Conservation (phyloP, 495 filamentous ascomycete genomes). For the Neurospora sp. region DNA sequence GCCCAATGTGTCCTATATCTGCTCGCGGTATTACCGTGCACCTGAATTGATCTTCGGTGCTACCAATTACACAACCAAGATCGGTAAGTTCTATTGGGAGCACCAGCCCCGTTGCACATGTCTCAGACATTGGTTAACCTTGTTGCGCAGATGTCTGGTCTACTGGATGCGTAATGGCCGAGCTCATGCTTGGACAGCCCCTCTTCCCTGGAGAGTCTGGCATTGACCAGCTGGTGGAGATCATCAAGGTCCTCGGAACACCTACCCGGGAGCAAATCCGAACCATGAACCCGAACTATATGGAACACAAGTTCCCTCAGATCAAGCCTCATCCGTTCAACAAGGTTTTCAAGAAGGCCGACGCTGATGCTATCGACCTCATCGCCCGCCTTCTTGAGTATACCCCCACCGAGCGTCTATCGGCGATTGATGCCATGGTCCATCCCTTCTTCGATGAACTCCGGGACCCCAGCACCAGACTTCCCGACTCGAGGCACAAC, state of each 20-base stretch:
- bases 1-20: conserved; percentile 99
- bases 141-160: conserved; percentile 86
- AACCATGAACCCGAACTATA: conserved; percentile 99
- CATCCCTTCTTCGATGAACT: conserved; percentile 99
- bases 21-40: conserved; percentile 96
- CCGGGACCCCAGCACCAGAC: conserved; percentile 71
- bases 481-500: conserved; percentile 88
- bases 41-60: conserved; percentile 98
- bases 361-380: conserved; percentile 83
- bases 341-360: conserved; percentile 96
- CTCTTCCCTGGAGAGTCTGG: conserved; percentile 98
- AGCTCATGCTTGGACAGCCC: conserved; percentile 96
- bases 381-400: conserved; percentile 93
- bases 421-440: conserved; percentile 92
- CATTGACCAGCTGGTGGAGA: conserved; percentile 97
- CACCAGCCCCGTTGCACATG: background rate
- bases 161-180: conserved; percentile 97
- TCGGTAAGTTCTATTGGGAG: conserved; percentile 54
- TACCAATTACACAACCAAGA: conserved; percentile 99
- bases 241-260: conserved; percentile 98
- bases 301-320: conserved; percentile 99
- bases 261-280: conserved; percentile 98
- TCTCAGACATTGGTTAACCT: conserved; percentile 3
- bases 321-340: conserved; percentile 99
- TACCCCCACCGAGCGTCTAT: conserved; percentile 89